Evolutionary conservation across 768 basidiomycete genomes (phyloP), one percentile per base, ranked within the genome.

Genomic region (Gyrodon lividus): DNA sequence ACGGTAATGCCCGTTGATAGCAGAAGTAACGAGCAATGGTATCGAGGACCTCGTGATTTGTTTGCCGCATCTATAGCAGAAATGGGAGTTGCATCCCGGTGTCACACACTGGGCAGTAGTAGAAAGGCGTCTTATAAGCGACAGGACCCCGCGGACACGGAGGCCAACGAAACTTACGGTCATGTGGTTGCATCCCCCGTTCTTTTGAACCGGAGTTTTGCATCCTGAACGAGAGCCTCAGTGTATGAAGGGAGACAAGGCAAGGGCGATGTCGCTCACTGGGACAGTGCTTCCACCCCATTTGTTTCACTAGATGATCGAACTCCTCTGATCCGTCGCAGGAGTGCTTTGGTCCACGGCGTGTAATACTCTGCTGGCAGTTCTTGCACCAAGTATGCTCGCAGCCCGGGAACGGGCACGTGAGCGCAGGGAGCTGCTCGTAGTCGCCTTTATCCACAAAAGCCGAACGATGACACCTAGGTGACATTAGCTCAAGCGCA

Each of bases 261-360:
- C 2, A 12, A n/a, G 31, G 24, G 4, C 13, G 49, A 22, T 40
- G 14, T 22, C 12, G 51, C 72, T 57, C 59, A 71, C 84, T 80
- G 51, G 85, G 79, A 61, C 84, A 86, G 50, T 76, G 72, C 53
- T 79, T 83, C 84, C 84, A 86, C 6, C 83, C 83, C 49, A 73
- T 68, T 44, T 71, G 60, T 31, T 58, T 62, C 73, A 83, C 79
- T 28, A 82, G 62, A 38, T 72, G 65, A 6, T 76, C 70, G 12
- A 85, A 69, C 55, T 84, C 84, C 9, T 73, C 70, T 13, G 75
- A 70, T 4, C 80, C 81, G 47, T 84, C 82, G 60, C 84, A 86
- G 1, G 79, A 78, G 56, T 83, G 81, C 41, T 69, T 65, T 12
- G 69, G 72, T 17, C 67, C 72, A 17, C 59, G 57, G 10, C 63